Base-by-base conservation (phyloP, 2,329 filamentous ascomycete species). In the Aspergillus aculeatinus region DNA sequence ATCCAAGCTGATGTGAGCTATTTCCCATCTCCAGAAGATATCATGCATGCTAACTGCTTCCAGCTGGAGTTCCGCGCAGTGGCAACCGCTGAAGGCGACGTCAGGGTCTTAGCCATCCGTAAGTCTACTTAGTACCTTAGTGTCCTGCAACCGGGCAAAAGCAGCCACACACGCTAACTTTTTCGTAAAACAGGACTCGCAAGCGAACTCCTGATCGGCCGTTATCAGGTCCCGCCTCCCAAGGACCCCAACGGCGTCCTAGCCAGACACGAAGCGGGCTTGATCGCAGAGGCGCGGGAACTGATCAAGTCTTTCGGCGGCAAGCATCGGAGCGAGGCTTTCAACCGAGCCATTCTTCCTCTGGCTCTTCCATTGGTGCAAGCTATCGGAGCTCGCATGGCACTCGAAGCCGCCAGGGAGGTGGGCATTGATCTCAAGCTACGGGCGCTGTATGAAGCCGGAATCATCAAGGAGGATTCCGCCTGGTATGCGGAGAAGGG, bases 321-420 rank as follows among this genome's bases (percentile, higher is more conserved):
- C 14, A 53, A 16, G 6, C 66, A 67, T 12, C 62, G 68, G 3
- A 65, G 66, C 33, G 60, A 65, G 3, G 57, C 62, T n/a, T 69
- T 62, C n/a, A 68, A 68, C 51, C 51, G 58, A 10, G 19, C 54
- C 6, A 63, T 70, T 9, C 60, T 70, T 4, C 67, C 67, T 1
- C 60, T 55, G 2, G 65, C 51, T 6, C 63, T 58, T 2, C 57
- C 64, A 1, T 33, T 70, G 16, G 48, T 69, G 11, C 50, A 67
- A 47, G 65, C 68, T 1, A 66, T 70, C 5, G 68, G 65, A 0
- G 57, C 65, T 25, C 65, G 68, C 2, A 65, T 69, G 65, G 68
- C 67, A 0, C 57, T 59, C 10, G 67, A 69, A 49, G 68, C 68
- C 9, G 67, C 67, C 1, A 33, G 58, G 7, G 56, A 66, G 21